Evolutionary conservation across 768 basidiomycete genomes (phyloP), one percentile per base, ranked within the genome.

Genomic region (Sporobolomyces pararoseus): DNA sequence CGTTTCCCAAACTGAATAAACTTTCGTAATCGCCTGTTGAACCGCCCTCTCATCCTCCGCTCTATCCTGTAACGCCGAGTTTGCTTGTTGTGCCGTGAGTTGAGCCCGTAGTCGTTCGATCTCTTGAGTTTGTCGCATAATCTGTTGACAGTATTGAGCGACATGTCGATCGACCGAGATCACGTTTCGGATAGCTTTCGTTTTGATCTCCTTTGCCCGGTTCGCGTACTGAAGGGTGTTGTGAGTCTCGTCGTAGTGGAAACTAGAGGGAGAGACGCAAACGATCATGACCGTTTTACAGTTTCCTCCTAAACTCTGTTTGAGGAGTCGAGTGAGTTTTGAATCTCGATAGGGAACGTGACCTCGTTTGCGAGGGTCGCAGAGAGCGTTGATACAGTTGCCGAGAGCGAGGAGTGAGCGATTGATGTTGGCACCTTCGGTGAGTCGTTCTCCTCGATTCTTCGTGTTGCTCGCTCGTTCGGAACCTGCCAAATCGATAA

Each of bases 271-370:
- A 0, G 93, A 93, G 54, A 99, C 84, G 78, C 96, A 98, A 70
- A 98, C 95, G 72, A 97, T 91, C 96, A 98, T 99, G 78, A 96
- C 93, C 1, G 96, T 99, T 81, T 95, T 91, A 85, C 96, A 99
- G 80, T 98, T 98, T 9, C 96, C 96, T 2, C 95, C 95, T 55
- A 98, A 85, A 2, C 95, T 94, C 82, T 97, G 97, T 80, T 97
- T 98, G 78, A 98, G 88, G 52, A 98, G 81, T 50, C 96, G 89
- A 1, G 96, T 99, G 73, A 99, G 89, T 81, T 99, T 99, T 83
- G 90, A 92, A 82, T 99, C 96, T 64, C 96, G 86, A 80, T 98
- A 99, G 0, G 96, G 96, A 17, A 99, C 84, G 78, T 98, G 96
- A 42, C 90, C 89, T 29, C 71, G 66, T 67, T 86, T 79, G 32